Base-by-base conservation (phyloP, 2,329 filamentous ascomycete genomes). In the Coniochaeta hoffmannii region DNA sequence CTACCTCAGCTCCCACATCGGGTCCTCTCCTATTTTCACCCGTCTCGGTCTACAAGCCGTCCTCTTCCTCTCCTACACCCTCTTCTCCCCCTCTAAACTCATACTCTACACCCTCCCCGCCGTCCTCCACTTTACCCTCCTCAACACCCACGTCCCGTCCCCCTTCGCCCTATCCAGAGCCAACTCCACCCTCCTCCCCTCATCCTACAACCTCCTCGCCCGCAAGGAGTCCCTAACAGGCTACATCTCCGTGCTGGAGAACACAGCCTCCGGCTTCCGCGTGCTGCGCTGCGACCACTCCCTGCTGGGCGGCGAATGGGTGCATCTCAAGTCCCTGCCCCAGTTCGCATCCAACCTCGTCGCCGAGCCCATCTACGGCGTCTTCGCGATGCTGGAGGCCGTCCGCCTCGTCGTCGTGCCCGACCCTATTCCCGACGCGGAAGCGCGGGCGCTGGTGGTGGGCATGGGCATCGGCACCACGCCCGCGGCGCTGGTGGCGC, bases 361-460 rank as follows among this genome's bases (percentile, higher is more conserved):
- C 17, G 82, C 83, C 11, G 94, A 99, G 71, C 90, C 93, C 0
- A 90, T 99, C 55, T 99, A 97, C 67, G 87, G 90, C 10, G 88
- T 97, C n/a, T 99, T 99, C 68, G 87, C 90, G 26, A 95, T 96
- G 80, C 82, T 99, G 1, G 94, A 99, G 69, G 90, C 93, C 3
- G 87, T 97, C 7, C 83, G 94, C 22, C 79, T 99, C 31, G 78
- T 96, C 24, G 78, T 94, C 62, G 76, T 76, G 1, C 71, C 77
- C 4, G 74, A 78, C 30, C 72, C 70, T 14, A 71, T 76, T 53
- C 73, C 72, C 1, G 88, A 92, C 62, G 72, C 71, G n/a, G 74
- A 89, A 57, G 88, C 89, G 49, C 88, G 82, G 51, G 93, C 93
- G 1, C 78, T 97, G 4, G 88, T 96, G 54, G 88, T 99, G 88